Evolutionary conservation across 495 filamentous ascomycete genomes (phyloP).

Genomic region (Aspergillus ostianus): DNA sequence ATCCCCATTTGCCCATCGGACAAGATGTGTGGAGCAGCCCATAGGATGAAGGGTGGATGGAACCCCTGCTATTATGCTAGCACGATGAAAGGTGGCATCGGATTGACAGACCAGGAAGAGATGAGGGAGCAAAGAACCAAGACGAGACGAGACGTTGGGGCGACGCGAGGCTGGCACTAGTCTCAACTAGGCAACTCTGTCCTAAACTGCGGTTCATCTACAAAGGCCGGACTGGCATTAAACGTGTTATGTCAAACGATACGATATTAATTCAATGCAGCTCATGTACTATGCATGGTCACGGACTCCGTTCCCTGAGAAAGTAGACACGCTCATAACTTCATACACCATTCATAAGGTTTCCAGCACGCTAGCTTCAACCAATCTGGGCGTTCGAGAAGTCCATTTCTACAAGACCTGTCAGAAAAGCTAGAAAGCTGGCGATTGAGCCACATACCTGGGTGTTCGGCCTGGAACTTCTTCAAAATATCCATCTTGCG

Average conservation of each 20-base stretch:
- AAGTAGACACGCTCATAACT: conserved; percentile 18
- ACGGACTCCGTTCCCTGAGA: background rate
- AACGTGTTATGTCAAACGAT: no score
- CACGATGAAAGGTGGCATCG: background rate
- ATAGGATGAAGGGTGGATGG: background rate
- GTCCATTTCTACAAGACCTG: conserved; percentile 40
- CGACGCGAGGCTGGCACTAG: background rate
- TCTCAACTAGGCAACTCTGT: conserved; percentile 14
- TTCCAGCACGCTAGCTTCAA: conserved; percentile 8
- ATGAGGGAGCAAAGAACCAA: background rate
- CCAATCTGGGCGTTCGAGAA: conserved; percentile 50
- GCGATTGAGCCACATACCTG: conserved; percentile 64
- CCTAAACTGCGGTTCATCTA: background rate
- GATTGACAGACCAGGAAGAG: background rate
- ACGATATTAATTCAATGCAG: conserved; percentile 4
- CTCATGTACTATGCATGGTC: conserved; percentile 3
- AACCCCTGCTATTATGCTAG: background rate
- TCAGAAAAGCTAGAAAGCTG: background rate
- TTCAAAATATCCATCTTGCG: conserved; percentile 88
- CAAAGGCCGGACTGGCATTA: no score
- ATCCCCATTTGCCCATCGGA: background rate
- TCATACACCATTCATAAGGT: conserved; percentile 22
- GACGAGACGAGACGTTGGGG: background rate
- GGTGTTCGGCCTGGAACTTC: conserved; percentile 84
- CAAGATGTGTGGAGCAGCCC: background rate